A percentile compares a stretch with the other conserved stretches of the same genome.
Conservation (phyloP, 2,329 filamentous ascomycete genomes). For the Seiridium cupressi region DNA sequence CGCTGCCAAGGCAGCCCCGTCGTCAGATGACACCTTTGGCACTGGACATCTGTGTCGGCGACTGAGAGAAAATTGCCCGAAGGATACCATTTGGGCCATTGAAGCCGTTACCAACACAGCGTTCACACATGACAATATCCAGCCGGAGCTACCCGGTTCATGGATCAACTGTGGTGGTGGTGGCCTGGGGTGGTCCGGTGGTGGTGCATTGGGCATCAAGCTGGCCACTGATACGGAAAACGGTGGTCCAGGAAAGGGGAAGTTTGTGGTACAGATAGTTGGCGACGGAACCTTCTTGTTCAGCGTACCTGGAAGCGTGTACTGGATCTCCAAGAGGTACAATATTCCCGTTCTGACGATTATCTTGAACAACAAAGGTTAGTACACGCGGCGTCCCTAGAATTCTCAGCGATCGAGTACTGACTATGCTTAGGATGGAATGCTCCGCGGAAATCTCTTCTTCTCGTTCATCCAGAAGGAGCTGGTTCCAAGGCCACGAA, state of each 20-base stretch:
- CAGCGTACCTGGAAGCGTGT: slow-evolving; percentile 51
- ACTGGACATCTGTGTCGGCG: slow-evolving; percentile 42
- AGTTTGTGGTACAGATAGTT: slow-evolving; percentile 54
- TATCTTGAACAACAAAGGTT: slow-evolving; percentile 56
- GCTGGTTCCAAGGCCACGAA: slow-evolving; percentile 53
- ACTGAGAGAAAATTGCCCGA: slow-evolving; percentile 34
- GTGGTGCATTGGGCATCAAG: slow-evolving; percentile 49
- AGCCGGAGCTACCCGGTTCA: slow-evolving; percentile 51
- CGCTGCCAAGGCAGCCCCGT: slow-evolving; percentile 52
- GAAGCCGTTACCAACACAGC: slow-evolving; percentile 71
- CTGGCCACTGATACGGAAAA: slow-evolving; percentile 38
- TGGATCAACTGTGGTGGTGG: slow-evolving; percentile 55
- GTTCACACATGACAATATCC: slow-evolving; percentile 67
- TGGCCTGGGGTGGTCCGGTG: slow-evolving; percentile 53
- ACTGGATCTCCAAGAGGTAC: slow-evolving; percentile 56
- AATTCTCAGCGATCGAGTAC: background rate
- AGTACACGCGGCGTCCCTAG: slow-evolving; percentile 9
- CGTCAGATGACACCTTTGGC: slow-evolving; percentile 61
- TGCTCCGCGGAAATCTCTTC: slow-evolving; percentile 53
- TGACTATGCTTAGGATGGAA: slow-evolving; percentile 48
- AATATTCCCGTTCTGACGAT: slow-evolving; percentile 53
- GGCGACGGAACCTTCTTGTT: slow-evolving; percentile 59
- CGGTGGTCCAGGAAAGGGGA: slow-evolving; percentile 42
- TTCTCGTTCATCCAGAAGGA: slow-evolving; percentile 58
- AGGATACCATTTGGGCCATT: slow-evolving; percentile 66